phyloP scores from a whole-genome alignment of 2,329 filamentous ascomycete species.

The Catunica adiposa region DNA sequence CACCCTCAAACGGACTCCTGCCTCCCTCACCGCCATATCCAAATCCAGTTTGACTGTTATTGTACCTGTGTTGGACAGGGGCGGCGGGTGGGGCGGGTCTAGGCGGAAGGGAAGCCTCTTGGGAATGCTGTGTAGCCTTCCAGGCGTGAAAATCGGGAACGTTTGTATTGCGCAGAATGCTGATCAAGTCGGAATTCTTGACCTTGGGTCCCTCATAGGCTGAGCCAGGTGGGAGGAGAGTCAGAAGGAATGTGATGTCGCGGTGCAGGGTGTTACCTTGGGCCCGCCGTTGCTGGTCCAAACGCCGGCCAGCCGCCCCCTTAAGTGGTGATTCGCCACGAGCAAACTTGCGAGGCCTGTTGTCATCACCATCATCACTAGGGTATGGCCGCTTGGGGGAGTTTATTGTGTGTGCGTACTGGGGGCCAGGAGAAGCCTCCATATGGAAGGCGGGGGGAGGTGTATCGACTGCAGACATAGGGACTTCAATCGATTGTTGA shows the following conservation, averaged over 20 bases:
- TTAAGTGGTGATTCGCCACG: slow-evolving; percentile 89
- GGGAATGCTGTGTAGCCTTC: slow-evolving; percentile 24
- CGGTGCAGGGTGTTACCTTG: slow-evolving; percentile 55
- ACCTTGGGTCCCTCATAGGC: slow-evolving; percentile 12
- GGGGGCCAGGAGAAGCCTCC: slow-evolving; percentile 23
- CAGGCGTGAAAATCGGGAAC: slow-evolving; percentile 45
- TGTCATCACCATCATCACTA: slow-evolving; percentile 53
- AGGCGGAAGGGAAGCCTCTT: slow-evolving; percentile 16
- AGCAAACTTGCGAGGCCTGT: slow-evolving; percentile 68
- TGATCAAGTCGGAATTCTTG: slow-evolving; percentile 53
- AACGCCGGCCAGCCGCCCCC: slow-evolving; percentile 67
- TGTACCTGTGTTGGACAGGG: slow-evolving; percentile 28
- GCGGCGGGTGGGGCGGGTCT: slow-evolving; percentile 21
- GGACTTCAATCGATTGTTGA: slow-evolving; percentile 38
- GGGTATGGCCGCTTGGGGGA: slow-evolving; percentile 47
- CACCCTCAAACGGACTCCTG: slow-evolving; percentile 10
- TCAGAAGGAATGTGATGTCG: slow-evolving; percentile 46
- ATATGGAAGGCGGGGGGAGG: slow-evolving; percentile 24
- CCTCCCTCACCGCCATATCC: slow-evolving; percentile 22
- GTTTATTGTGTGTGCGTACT: slow-evolving; percentile 31
- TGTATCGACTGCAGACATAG: slow-evolving; percentile 28
- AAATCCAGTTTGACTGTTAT: slow-evolving; percentile 31
- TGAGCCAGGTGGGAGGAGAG: slow-evolving; percentile 52
- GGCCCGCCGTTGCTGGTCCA: slow-evolving; percentile 59
- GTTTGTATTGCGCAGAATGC: slow-evolving; percentile 48